A percentile compares a stretch with the other conserved stretches of the same genome.
Conservation (phyloP, 2,329 filamentous ascomycete genomes). For the Diaporthe sp. region DNA sequence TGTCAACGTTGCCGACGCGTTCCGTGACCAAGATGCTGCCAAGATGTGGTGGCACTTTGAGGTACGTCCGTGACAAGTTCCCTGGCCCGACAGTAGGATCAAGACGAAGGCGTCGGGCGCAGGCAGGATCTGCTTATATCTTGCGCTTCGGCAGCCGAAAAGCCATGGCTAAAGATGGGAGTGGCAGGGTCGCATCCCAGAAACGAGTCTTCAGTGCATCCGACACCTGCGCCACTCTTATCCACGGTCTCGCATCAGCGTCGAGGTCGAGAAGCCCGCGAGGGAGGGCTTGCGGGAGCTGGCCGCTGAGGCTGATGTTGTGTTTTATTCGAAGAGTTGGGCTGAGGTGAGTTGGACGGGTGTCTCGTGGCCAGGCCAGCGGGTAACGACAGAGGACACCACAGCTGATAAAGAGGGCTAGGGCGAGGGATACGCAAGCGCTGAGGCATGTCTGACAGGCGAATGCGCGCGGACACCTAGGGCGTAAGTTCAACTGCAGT, state of each 20-base stretch:
- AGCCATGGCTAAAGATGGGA: constrained; percentile 26
- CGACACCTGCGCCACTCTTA: constrained; percentile 62
- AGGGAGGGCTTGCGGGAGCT: constrained; percentile 71
- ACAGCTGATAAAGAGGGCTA: constrained; percentile 40
- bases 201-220: constrained; percentile 72
- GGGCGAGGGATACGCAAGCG: constrained; percentile 51
- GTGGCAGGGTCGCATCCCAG: constrained; percentile 73
- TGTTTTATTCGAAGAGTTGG: constrained; percentile 82
- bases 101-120: background rate
- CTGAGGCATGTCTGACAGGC: constrained; percentile 64
- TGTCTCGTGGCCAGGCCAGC: background rate
- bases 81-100: constrained; percentile 9
- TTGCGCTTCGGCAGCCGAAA: constrained; percentile 10
- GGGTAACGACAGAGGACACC: background rate
- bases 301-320: constrained; percentile 74
- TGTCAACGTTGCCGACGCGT: constrained; percentile 53
- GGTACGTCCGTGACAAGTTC: constrained; percentile 54
- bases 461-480: constrained; percentile 53
- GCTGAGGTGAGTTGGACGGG: constrained; percentile 68
- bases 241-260: constrained; percentile 68
- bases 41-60: constrained; percentile 80
- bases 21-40: constrained; percentile 50
- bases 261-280: constrained; percentile 80
- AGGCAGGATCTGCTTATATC: constrained; percentile 13
- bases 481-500: constrained; percentile 56